A percentile compares a stretch with the other conserved stretches of the same genome.
Evolutionary conservation across 129 eudicot genomes (phyloP).

Genomic region (Gnaphalium uliginosum): DNA sequence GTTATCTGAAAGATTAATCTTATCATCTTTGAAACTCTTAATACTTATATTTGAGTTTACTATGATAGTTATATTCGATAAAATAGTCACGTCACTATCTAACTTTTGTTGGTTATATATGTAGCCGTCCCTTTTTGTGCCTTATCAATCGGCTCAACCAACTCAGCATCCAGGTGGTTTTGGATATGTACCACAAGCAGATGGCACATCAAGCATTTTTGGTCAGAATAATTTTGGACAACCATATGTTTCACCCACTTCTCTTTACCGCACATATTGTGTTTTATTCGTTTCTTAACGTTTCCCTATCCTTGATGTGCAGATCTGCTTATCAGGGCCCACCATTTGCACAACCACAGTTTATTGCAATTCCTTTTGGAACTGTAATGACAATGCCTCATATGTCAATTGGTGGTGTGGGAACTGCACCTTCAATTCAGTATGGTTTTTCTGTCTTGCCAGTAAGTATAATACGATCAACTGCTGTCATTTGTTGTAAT

Average conservation of each 20-base stretch:
- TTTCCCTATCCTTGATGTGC: conserved; percentile 15
- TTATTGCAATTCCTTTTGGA: conserved; percentile 76
- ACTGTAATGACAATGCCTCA: conserved; percentile 89
- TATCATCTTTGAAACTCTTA: not conserved
- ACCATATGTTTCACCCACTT: conserved; percentile 39
- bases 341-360: conserved; percentile 48
- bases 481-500: too few species aligned
- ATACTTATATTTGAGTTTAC: not conserved
- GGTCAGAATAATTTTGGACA: conserved; percentile 69
- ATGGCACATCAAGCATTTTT: conserved; percentile 39
- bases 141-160: conserved; percentile 65
- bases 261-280: not conserved
- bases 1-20: not conserved
- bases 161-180: conserved; percentile 58
- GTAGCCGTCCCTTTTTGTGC: conserved; percentile 61
- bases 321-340: conserved; percentile 58
- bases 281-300: not conserved
- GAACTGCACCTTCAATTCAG: conserved; percentile 76
- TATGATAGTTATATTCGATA: not conserved
- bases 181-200: conserved; percentile 39
- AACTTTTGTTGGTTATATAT: conserved; percentile 17
- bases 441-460: conserved; percentile 94
- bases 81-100: not conserved
- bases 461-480: conserved; percentile 40
- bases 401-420: conserved; percentile 76